Evolutionary conservation across 1,284 basidiomycete species (phyloP).

Genomic region (Gymnopus androsaceus): DNA sequence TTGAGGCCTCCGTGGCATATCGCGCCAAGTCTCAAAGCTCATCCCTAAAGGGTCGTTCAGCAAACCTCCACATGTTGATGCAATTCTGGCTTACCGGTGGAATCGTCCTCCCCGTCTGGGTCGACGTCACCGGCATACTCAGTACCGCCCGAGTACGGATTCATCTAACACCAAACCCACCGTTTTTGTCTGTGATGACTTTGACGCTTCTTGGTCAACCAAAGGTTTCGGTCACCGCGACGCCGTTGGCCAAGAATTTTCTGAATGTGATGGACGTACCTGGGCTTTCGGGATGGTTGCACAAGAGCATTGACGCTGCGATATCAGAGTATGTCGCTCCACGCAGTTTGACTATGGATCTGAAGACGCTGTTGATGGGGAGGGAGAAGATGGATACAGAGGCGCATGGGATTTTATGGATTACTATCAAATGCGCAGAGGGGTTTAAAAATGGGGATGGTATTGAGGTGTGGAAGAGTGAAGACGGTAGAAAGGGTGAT

Average conservation of each 20-base stretch:
- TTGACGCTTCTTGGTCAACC: slow-evolving; percentile 82
- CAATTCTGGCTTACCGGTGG: slow-evolving; percentile 54
- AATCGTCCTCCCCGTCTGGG: slow-evolving; percentile 60
- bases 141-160: slow-evolving; percentile 76
- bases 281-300: slow-evolving; percentile 74
- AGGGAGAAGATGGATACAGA: slow-evolving; percentile 71
- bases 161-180: slow-evolving; percentile 79
- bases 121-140: slow-evolving; percentile 76
- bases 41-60: slow-evolving; percentile 42
- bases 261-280: slow-evolving; percentile 85
- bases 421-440: slow-evolving; percentile 68
- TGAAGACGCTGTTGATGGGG: slow-evolving; percentile 63
- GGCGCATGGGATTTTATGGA: slow-evolving; percentile 66
- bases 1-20: slow-evolving; percentile 79
- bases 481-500: slow-evolving; percentile 35
- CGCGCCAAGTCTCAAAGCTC: slow-evolving; percentile 44
- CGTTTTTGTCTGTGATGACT: slow-evolving; percentile 44
- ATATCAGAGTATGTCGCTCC: slow-evolving; percentile 65
- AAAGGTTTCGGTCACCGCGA: slow-evolving; percentile 71
- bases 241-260: slow-evolving; percentile 67
- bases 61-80: slow-evolving; percentile 75
- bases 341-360: slow-evolving; percentile 72
- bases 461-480: slow-evolving; percentile 32
- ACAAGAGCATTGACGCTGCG: slow-evolving; percentile 74
- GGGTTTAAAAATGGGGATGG: slow-evolving; percentile 59